These are phyloP conservation scores for Globisporangium alternatum DNA, from an alignment of 352 stramenopile genomes.

Conservation along the genomic window DNA sequence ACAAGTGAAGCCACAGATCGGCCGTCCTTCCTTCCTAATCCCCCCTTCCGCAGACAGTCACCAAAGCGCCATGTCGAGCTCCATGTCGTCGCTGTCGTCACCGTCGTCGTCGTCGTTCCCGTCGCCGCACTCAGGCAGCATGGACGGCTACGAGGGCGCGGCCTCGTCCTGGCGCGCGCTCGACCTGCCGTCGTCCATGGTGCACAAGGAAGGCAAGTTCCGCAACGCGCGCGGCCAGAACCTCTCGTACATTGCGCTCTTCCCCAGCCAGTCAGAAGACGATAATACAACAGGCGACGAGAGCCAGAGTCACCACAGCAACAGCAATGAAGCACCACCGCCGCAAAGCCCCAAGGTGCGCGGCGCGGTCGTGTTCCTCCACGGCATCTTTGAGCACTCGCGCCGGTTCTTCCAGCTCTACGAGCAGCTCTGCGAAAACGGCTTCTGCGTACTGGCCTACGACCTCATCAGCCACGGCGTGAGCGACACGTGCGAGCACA, in stretches of 20 bases:
- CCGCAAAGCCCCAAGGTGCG: slow-evolving; percentile 16
- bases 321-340: neutral
- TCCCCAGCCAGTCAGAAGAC: slow-evolving; percentile 14
- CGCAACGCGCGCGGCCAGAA: slow-evolving; percentile 38
- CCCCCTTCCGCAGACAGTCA: neutral
- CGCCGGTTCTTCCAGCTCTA: slow-evolving; percentile 43
- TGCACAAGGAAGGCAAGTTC: slow-evolving; percentile 32
- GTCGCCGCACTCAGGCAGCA: neutral
- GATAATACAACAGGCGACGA: neutral
- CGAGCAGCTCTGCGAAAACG: slow-evolving; percentile 30
- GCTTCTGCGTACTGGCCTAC: slow-evolving; percentile 47
- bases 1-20: neutral
- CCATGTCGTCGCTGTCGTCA: slow-evolving; percentile 4
- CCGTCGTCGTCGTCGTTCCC: neutral
- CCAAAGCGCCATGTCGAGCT: no score
- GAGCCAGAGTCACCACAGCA: neutral
- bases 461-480: slow-evolving; percentile 43
- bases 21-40: neutral
- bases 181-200: slow-evolving; percentile 32
- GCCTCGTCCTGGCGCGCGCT: slow-evolving; percentile 15
- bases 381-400: slow-evolving; percentile 47
- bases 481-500: slow-evolving; percentile 37
- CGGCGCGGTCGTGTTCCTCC: slow-evolving; percentile 41
- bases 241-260: slow-evolving; percentile 43
- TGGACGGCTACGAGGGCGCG: neutral